phyloP scores from a whole-genome alignment of 257 asterid genomes.

The Mentha longifolia region DNA sequence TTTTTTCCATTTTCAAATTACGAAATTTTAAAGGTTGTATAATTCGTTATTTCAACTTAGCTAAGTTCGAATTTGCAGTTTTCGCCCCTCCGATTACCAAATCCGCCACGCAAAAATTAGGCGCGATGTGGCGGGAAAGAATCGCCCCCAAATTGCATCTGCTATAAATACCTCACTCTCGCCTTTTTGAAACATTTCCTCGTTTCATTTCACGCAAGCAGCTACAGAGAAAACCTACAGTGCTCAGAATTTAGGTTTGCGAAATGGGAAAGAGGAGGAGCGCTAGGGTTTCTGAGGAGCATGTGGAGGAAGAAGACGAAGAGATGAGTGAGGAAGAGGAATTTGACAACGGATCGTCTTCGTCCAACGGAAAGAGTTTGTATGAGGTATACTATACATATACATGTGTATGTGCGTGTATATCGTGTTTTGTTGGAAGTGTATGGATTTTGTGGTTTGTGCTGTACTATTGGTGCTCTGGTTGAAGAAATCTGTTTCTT shows the following conservation, averaged over 20 bases:
- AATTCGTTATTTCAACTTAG: neutral
- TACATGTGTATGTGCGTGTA: neutral
- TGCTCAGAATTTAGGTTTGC: slow-evolving; percentile 23
- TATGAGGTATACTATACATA: slow-evolving; percentile 58
- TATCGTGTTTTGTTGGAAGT: neutral
- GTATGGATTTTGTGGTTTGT: neutral
- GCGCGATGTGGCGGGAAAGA: slow-evolving; percentile 55
- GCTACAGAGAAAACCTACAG: neutral
- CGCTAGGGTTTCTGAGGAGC: slow-evolving; percentile 65
- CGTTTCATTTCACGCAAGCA: neutral
- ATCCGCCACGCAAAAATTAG: slow-evolving; percentile 25
- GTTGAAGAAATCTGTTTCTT: neutral
- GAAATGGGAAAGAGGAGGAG: slow-evolving; percentile 68
- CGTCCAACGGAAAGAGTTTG: slow-evolving; percentile 60
- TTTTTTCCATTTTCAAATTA: no score
- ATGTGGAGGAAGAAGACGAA: slow-evolving; percentile 49
- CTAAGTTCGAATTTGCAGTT: neutral
- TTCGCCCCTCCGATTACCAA: neutral
- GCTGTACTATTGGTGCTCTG: neutral
- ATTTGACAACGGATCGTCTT: slow-evolving; percentile 42
- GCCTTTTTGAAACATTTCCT: neutral
- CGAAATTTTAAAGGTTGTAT: no score
- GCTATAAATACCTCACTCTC: slow-evolving; percentile 11
- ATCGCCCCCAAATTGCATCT: slow-evolving; percentile 29
- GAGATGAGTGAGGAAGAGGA: slow-evolving; percentile 43